Conservation (phyloP, 2,329 filamentous ascomycete species). For the Penicillium occitanis region DNA sequence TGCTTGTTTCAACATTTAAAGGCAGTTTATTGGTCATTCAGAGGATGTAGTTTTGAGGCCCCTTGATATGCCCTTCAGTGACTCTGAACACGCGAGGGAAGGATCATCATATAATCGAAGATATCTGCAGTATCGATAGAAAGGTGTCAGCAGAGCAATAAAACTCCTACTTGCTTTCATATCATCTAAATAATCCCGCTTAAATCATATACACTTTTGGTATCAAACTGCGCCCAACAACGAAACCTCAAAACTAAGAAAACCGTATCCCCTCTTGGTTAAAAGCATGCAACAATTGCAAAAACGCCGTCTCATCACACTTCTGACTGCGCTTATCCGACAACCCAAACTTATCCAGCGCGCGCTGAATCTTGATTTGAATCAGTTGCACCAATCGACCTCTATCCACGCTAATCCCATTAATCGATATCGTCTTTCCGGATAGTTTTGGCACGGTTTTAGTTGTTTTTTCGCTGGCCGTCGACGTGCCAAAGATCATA, state of each 20-base stretch:
- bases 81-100: neutral
- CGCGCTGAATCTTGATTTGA: slow-evolving; percentile 80
- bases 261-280: slow-evolving; percentile 85
- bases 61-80: neutral
- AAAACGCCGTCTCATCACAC: slow-evolving; percentile 90
- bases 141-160: neutral
- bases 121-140: neutral
- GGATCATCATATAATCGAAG: neutral
- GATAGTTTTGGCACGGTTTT: slow-evolving; percentile 65
- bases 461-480: slow-evolving; percentile 44
- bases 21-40: neutral
- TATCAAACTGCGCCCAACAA: neutral
- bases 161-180: neutral
- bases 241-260: slow-evolving; percentile 11
- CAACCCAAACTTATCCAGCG: slow-evolving; percentile 79
- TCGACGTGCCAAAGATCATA: slow-evolving; percentile 39
- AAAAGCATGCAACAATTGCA: slow-evolving; percentile 77
- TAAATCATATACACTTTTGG: neutral
- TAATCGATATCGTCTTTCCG: slow-evolving; percentile 20
- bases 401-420: slow-evolving; percentile 20
- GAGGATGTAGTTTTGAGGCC: neutral
- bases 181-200: neutral
- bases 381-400: slow-evolving; percentile 68
- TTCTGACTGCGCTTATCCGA: slow-evolving; percentile 78
- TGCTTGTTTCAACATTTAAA: neutral